Evolutionary conservation across 169 alveolate species (phyloP).

Genomic region (Cystoisospora suis): DNA sequence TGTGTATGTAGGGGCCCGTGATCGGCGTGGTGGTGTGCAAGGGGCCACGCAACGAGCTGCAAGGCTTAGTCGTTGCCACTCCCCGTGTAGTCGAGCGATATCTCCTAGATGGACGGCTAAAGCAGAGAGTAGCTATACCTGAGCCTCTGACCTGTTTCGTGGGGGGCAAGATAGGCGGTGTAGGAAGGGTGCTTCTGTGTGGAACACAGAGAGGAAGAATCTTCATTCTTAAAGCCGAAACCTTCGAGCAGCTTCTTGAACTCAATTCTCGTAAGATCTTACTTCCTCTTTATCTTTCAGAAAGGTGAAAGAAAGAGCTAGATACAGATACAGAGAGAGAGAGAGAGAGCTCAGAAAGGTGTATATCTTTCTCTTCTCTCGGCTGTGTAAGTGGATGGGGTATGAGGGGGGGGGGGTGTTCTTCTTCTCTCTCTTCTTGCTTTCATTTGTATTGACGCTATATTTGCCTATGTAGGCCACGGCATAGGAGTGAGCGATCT

Average conservation of each 20-base stretch:
- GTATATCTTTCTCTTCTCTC: too few species aligned
- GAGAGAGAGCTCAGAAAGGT: too few species aligned
- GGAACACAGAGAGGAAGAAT: slow-evolving; percentile 41
- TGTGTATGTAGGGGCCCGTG: slow-evolving; percentile 38
- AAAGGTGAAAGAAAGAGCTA: too few species aligned
- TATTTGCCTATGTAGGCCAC: too few species aligned
- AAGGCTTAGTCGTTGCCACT: slow-evolving; percentile 39
- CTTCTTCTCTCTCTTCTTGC: too few species aligned
- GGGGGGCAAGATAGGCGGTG: slow-evolving; percentile 47
- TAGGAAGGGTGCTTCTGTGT: slow-evolving; percentile 45
- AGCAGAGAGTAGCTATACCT: slow-evolving; percentile 42
- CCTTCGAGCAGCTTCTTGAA: slow-evolving; percentile 39
- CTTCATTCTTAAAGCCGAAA: slow-evolving; percentile 34
- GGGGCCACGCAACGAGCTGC: slow-evolving; percentile 45
- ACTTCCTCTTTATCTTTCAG: too few species aligned
- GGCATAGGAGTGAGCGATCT: too few species aligned
- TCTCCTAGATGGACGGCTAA: slow-evolving; percentile 31
- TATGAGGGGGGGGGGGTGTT: too few species aligned
- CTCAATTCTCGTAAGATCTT: slow-evolving; percentile 1
- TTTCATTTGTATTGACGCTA: too few species aligned
- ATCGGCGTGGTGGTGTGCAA: slow-evolving; percentile 37
- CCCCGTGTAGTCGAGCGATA: slow-evolving; percentile 48
- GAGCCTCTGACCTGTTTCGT: slow-evolving; percentile 54
- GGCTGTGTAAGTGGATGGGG: too few species aligned
- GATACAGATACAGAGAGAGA: too few species aligned